A percentile compares a stretch with the other conserved stretches of the same genome.
Evolutionary conservation across 441 rosid genomes (phyloP).

Genomic region (Biscutella auriculata): DNA sequence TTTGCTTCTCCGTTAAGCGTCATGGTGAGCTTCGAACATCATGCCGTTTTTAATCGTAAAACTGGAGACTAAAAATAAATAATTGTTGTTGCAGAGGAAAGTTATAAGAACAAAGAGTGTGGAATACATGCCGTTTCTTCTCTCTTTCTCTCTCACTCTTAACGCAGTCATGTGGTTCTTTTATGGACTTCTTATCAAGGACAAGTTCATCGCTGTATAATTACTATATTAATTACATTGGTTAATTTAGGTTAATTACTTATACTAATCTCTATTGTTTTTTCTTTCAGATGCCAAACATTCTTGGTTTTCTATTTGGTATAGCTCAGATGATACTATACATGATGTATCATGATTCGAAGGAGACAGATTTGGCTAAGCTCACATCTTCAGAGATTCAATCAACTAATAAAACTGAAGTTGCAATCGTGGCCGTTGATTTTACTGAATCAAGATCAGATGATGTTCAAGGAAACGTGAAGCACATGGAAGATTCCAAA

Average conservation of each 20-base stretch:
- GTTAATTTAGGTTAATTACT: too few relatives aligned
- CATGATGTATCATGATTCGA: slow-evolving; percentile 33
- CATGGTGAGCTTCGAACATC: slow-evolving; percentile 30
- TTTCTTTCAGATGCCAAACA: slow-evolving; percentile 49
- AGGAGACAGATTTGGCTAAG: slow-evolving; percentile 8
- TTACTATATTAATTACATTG: too few relatives aligned
- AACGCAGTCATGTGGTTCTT: slow-evolving; percentile 57
- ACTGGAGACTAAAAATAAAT: background rate
- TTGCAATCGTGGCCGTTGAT: slow-evolving; percentile 13
- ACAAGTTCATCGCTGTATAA: slow-evolving; percentile 55
- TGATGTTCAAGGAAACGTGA: slow-evolving; percentile 3
- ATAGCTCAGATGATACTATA: slow-evolving; percentile 62
- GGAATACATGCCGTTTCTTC: slow-evolving; percentile 53
- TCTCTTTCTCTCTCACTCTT: slow-evolving; percentile 47
- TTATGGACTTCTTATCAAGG: slow-evolving; percentile 48
- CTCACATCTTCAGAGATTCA: slow-evolving; percentile 1
- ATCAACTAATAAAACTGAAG: background rate
- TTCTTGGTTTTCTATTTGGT: slow-evolving; percentile 54
- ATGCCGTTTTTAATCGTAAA: background rate
- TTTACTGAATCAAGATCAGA: background rate
- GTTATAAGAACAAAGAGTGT: slow-evolving; percentile 62
- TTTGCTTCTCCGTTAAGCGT: slow-evolving; percentile 60
- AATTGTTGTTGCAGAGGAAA: slow-evolving; percentile 34
- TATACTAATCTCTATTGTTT: background rate
- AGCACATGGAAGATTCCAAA: background rate